Evolutionary conservation across 73 alveolate species (phyloP).

Genomic region (Paramecium biaurelia): DNA sequence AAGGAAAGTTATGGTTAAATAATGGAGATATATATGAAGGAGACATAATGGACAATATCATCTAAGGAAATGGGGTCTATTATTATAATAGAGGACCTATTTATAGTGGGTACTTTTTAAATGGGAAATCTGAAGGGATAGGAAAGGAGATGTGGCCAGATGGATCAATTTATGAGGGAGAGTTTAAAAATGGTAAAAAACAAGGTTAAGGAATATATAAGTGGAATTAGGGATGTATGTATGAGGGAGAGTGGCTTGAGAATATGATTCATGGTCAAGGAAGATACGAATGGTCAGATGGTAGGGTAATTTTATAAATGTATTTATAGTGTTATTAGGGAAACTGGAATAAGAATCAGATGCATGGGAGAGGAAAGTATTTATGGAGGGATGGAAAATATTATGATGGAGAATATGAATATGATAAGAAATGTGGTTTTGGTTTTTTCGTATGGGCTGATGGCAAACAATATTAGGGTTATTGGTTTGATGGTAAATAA

Average conservation of each 20-base stretch:
- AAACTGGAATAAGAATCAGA: conserved; percentile 70
- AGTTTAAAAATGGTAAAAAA: conserved; percentile 71
- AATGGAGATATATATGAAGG: conserved; percentile 81
- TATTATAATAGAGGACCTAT: conserved; percentile 69
- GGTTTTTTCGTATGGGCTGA: conserved; percentile 74
- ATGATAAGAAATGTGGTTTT: conserved; percentile 75
- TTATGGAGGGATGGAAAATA: conserved; percentile 73
- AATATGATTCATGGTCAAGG: conserved; percentile 72
- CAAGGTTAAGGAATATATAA: conserved; percentile 72
- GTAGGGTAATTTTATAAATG: conserved; percentile 48
- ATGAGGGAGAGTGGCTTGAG: conserved; percentile 65
- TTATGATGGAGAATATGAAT: conserved; percentile 72
- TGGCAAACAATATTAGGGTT: conserved; percentile 70
- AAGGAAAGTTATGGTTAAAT: conserved; percentile 71
- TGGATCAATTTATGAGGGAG: conserved; percentile 71
- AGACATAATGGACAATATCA: conserved; percentile 64
- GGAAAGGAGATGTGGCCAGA: conserved; percentile 81
- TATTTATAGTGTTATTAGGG: conserved; percentile 58
- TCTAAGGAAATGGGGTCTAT: conserved; percentile 74
- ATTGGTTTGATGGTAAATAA: conserved; percentile 78
- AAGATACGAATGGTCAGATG: conserved; percentile 69
- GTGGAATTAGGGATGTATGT: conserved; percentile 56
- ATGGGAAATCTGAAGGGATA: conserved; percentile 54
- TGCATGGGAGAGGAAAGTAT: conserved; percentile 82
- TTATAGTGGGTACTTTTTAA: conserved; percentile 63